A percentile compares a stretch with the other conserved stretches of the same genome.
These are phyloP conservation scores for Leccinum pallidistipes DNA, from an alignment of 1,284 basidiomycete genomes.

Conservation along the genomic window DNA sequence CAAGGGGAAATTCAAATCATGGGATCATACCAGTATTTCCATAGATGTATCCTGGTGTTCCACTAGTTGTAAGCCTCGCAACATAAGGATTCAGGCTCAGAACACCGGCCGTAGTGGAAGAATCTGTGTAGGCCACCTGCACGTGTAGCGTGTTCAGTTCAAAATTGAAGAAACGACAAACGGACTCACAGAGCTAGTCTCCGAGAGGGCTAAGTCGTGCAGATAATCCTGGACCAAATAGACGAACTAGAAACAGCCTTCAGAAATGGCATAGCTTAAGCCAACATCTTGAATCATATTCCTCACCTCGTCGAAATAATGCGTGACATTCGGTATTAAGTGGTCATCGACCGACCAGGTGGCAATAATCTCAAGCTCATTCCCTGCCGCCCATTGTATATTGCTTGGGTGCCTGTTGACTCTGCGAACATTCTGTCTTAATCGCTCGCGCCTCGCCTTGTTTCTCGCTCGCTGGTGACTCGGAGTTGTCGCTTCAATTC, in stretches of 20 bases:
- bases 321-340: slow-evolving; percentile 38
- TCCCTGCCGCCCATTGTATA: slow-evolving; percentile 62
- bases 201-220: slow-evolving; percentile 29
- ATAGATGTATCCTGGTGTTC: slow-evolving; percentile 52
- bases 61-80: slow-evolving; percentile 52
- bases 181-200: slow-evolving; percentile 45
- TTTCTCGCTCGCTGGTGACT: too few species aligned
- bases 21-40: slow-evolving; percentile 48
- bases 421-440: slow-evolving; percentile 57
- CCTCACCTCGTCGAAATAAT: slow-evolving; percentile 51
- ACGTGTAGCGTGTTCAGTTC: not conserved
- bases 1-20: not conserved
- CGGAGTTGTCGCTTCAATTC: too few species aligned
- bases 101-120: slow-evolving; percentile 60
- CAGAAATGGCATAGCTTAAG: not conserved
- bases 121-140: slow-evolving; percentile 61
- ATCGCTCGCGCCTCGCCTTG: too few species aligned
- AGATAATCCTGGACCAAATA: slow-evolving; percentile 55
- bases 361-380: slow-evolving; percentile 60
- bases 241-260: slow-evolving; percentile 40
- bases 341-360: slow-evolving; percentile 28
- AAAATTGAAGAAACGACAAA: not conserved
- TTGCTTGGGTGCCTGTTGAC: slow-evolving; percentile 27
- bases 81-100: slow-evolving; percentile 35
- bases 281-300: not conserved